Evolutionary conservation across 768 basidiomycete genomes (phyloP).

Genomic region (Psilocybe cyanescens): DNA sequence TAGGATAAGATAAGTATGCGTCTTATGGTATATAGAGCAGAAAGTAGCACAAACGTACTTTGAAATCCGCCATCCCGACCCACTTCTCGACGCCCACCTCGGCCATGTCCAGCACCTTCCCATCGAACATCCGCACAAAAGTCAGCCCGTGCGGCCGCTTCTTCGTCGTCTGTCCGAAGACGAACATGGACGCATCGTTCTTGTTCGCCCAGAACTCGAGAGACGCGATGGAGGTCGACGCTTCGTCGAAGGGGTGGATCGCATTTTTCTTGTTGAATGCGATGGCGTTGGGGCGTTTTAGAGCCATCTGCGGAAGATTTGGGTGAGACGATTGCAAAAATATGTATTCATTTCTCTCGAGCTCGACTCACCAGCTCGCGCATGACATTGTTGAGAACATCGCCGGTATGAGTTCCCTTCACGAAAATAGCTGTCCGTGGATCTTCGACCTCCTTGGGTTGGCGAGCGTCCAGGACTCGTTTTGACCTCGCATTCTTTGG

Average conservation of each 20-base stretch:
- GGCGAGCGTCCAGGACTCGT: constrained; percentile 82
- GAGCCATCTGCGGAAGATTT: constrained; percentile 71
- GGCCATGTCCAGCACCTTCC: constrained; percentile 89
- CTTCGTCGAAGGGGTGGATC: constrained; percentile 88
- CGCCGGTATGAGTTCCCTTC: constrained; percentile 83
- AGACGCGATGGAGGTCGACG: constrained; percentile 43
- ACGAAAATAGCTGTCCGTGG: constrained; percentile 89
- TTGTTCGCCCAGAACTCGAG: constrained; percentile 93
- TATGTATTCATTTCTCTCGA: background rate
- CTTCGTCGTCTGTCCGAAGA: constrained; percentile 91
- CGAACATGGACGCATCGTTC: constrained; percentile 92
- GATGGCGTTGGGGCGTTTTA: constrained; percentile 90
- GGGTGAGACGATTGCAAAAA: background rate
- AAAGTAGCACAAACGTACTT: constrained; percentile 53
- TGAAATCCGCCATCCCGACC: constrained; percentile 79
- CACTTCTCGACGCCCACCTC: constrained; percentile 90
- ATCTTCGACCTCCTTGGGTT: constrained; percentile 90
- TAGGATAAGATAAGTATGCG: too few species aligned
- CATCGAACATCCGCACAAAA: constrained; percentile 86
- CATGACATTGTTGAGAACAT: constrained; percentile 80
- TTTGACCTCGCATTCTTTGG: constrained; percentile 97
- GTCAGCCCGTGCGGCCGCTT: constrained; percentile 90
- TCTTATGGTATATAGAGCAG: background rate
- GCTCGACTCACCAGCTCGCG: constrained; percentile 76
- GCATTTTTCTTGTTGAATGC: constrained; percentile 94